phyloP scores from a whole-genome alignment of 352 stramenopile genomes.

The Pythium rishiriense region DNA sequence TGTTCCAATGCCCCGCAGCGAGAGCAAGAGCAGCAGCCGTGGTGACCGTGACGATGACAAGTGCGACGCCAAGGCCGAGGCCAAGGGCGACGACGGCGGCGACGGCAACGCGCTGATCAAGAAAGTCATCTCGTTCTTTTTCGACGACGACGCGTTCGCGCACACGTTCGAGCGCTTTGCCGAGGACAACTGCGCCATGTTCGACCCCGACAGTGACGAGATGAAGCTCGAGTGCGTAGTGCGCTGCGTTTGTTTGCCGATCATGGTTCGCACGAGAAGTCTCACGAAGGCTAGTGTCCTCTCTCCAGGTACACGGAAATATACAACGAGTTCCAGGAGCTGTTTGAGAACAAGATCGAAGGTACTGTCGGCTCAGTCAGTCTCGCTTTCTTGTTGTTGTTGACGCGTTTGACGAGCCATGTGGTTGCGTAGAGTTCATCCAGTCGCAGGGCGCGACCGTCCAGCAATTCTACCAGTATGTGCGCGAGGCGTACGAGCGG shows the following conservation, averaged over 20 bases:
- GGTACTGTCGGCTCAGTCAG: constrained; percentile 25
- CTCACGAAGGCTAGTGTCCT: too few relatives aligned
- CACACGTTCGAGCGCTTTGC: constrained; percentile 72
- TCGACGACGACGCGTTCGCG: constrained; percentile 78
- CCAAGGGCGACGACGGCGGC: not conserved
- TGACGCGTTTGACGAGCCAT: not conserved
- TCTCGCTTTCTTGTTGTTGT: not conserved
- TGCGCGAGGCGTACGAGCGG: constrained; percentile 53
- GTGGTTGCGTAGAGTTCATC: constrained; percentile 49
- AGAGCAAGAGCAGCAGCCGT: constrained; percentile 28
- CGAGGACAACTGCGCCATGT: constrained; percentile 55
- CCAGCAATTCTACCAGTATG: constrained; percentile 65
- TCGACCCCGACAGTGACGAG: constrained; percentile 71
- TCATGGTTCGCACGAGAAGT: too few relatives aligned
- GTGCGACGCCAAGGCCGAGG: constrained; percentile 12
- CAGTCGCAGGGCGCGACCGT: constrained; percentile 53
- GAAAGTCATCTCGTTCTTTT: constrained; percentile 78
- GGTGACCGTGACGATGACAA: constrained; percentile 27
- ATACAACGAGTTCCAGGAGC: constrained; percentile 72
- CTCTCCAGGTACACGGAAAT: constrained; percentile 69
- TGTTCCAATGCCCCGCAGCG: constrained; percentile 20
- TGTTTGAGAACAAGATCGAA: constrained; percentile 82
- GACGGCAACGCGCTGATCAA: constrained; percentile 36
- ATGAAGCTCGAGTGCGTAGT: constrained; percentile 75
- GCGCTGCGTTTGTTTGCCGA: too few relatives aligned